phyloP scores from a whole-genome alignment of 139 green algal genomes.

The Chlorella sorokiniana region DNA sequence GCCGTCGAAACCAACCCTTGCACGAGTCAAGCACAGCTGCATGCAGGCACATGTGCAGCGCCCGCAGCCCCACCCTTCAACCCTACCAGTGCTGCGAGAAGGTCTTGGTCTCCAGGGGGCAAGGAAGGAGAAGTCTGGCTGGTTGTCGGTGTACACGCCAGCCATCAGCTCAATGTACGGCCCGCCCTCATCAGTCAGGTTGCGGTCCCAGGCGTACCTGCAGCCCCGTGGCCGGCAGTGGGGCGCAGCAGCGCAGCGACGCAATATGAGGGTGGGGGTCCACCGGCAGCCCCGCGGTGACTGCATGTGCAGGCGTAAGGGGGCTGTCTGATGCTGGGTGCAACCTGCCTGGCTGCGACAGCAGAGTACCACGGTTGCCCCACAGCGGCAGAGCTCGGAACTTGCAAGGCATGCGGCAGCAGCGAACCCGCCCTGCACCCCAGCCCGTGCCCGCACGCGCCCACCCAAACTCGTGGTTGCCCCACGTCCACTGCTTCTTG shows the following conservation, averaged over 20 bases:
- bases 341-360: too few relatives aligned
- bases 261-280: too few relatives aligned
- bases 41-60: background rate
- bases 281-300: too few relatives aligned
- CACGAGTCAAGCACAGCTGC: too few relatives aligned
- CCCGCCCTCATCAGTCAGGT: constrained; percentile 6
- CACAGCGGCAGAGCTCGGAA: too few relatives aligned
- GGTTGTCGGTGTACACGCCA: constrained; percentile 26
- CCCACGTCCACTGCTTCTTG: constrained; percentile 26
- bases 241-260: background rate
- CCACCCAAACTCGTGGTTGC: constrained; percentile 19
- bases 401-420: too few relatives aligned
- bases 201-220: constrained; percentile 23
- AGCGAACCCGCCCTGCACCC: background rate
- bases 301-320: too few relatives aligned
- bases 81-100: constrained; percentile 15
- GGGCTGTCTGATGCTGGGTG: too few relatives aligned
- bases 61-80: background rate
- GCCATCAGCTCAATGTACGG: constrained; percentile 31
- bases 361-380: too few relatives aligned
- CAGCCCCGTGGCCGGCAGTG: background rate
- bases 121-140: constrained; percentile 15
- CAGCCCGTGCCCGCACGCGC: background rate
- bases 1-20: too few relatives aligned
- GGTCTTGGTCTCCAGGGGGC: constrained; percentile 9